Percentiles rank a stretch among this genome's conserved stretches.
Evolutionary conservation across 2,329 filamentous ascomycete genomes (phyloP).

Genomic region (Aspergillus brunneoviolaceus): DNA sequence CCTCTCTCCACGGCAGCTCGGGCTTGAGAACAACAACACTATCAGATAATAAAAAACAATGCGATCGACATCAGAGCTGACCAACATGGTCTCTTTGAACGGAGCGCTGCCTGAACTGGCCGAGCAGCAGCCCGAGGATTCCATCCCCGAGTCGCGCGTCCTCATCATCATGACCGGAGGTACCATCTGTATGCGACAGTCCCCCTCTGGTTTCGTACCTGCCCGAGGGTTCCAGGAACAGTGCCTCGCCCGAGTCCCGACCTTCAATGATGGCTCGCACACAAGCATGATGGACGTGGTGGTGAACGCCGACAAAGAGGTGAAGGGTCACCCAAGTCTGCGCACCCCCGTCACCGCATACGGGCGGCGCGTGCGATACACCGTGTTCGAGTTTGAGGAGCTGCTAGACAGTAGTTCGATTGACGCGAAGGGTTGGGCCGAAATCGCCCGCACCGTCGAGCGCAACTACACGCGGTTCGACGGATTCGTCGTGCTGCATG

Average conservation of each 20-base stretch:
- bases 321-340: conserved; percentile 63
- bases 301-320: conserved; percentile 49
- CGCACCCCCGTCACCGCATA: conserved; percentile 80
- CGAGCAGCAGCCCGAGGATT: conserved; percentile 22
- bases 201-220: conserved; percentile 75
- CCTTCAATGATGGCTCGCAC: conserved; percentile 76
- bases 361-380: conserved; percentile 77
- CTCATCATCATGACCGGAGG: conserved; percentile 84
- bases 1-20: neutral
- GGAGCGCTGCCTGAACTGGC: conserved; percentile 24
- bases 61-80: neutral
- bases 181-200: conserved; percentile 85
- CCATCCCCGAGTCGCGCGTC: conserved; percentile 71
- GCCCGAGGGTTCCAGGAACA: conserved; percentile 76
- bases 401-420: conserved; percentile 89
- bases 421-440: conserved; percentile 79
- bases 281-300: conserved; percentile 57
- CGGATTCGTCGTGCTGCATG: conserved; percentile 86
- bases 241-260: conserved; percentile 76
- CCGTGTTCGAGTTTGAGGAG: conserved; percentile 78
- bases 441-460: conserved; percentile 75
- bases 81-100: conserved; percentile 23
- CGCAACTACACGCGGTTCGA: conserved; percentile 88
- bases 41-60: neutral
- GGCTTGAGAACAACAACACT: too few species aligned